These are phyloP conservation scores for Aspergillus uvarum DNA, from an alignment of 2,329 filamentous ascomycete genomes.

Conservation along the genomic window DNA sequence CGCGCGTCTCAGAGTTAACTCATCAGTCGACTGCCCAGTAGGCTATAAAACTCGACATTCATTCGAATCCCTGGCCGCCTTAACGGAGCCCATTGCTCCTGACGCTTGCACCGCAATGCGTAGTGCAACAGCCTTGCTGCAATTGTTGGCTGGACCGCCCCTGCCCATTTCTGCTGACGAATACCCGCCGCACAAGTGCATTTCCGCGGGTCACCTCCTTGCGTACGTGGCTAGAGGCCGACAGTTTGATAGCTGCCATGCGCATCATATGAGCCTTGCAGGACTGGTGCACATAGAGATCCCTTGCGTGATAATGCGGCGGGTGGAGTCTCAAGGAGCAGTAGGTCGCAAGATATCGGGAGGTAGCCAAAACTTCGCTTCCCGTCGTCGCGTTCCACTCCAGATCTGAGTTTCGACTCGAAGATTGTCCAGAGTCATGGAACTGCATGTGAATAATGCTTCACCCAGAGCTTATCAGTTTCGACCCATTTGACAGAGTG, in stretches of 20 bases:
- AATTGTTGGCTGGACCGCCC: background rate
- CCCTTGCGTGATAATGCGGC: background rate
- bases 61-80: background rate
- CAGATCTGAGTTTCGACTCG: background rate
- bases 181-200: background rate
- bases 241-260: constrained; percentile 36
- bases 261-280: background rate
- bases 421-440: background rate
- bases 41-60: background rate
- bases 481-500: background rate
- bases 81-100: background rate
- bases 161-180: background rate
- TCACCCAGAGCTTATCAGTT: background rate
- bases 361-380: background rate
- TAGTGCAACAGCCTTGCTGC: background rate
- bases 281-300: background rate
- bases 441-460: background rate
- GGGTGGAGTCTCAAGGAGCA: background rate
- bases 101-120: background rate
- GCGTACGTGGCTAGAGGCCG: constrained; percentile 24
- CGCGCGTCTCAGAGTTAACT: background rate
- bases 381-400: background rate
- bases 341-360: background rate
- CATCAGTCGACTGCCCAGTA: background rate
- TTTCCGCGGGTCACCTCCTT: background rate